phyloP scores from a whole-genome alignment of 2,329 filamentous ascomycete genomes.

The Fusarium caatingaense region DNA sequence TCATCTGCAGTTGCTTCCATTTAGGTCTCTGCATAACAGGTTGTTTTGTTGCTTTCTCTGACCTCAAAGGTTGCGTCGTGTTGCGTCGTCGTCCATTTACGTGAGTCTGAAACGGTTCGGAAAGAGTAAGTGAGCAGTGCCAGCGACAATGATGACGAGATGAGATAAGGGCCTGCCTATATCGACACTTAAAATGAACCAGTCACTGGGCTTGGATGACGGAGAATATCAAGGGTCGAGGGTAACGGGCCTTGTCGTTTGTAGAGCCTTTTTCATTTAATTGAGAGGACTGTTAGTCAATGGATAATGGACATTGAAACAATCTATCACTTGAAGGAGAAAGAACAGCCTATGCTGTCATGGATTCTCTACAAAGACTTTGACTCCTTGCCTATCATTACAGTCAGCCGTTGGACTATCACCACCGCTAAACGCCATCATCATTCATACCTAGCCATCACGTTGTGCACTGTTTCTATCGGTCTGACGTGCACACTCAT shows the following conservation, averaged over 20 bases:
- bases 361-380: slow-evolving; percentile 12
- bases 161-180: slow-evolving; percentile 35
- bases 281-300: slow-evolving; percentile 25
- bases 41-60: slow-evolving; percentile 13
- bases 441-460: slow-evolving; percentile 1
- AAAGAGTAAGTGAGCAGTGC: slow-evolving; percentile 21
- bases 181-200: slow-evolving; percentile 8
- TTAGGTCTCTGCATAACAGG: not conserved
- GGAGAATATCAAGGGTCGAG: slow-evolving; percentile 32
- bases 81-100: slow-evolving; percentile 26
- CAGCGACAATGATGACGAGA: slow-evolving; percentile 40
- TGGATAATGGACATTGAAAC: slow-evolving; percentile 4
- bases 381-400: slow-evolving; percentile 13
- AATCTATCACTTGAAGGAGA: not conserved
- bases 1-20: slow-evolving; percentile 25
- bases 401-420: slow-evolving; percentile 3
- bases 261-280: slow-evolving; percentile 34
- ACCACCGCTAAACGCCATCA: slow-evolving; percentile 19
- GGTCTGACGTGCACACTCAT: slow-evolving; percentile 40
- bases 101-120: slow-evolving; percentile 30
- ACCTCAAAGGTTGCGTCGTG: slow-evolving; percentile 12
- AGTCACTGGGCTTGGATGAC: slow-evolving; percentile 15
- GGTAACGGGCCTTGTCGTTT: slow-evolving; percentile 36
- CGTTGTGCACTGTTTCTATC: slow-evolving; percentile 17
- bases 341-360: slow-evolving; percentile 12